Evolutionary conservation across 139 green algal species (phyloP), one percentile per base, ranked within the genome.

Genomic region (Micractinium conductrix): DNA sequence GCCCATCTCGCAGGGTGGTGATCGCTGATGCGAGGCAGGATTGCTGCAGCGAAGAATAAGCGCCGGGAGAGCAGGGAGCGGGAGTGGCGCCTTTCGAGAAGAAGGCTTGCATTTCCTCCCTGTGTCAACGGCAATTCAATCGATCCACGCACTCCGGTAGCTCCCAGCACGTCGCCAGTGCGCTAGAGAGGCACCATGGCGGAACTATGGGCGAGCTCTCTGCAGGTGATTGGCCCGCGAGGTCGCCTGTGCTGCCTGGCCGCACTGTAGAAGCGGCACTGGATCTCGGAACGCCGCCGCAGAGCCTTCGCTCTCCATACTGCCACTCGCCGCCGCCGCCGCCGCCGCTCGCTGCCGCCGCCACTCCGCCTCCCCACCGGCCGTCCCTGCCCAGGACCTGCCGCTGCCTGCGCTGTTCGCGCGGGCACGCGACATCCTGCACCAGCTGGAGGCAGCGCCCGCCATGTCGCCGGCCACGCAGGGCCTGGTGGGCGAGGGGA

Each of bases 341-440:
- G 4, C 17, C 19, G 68, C 40, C 2, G 19, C 6, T 8, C 2
- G 5, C 21, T 48, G 68, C 22, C 17, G 37, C n/a, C 2, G 0
- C 1, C 24, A 1, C 14, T 7, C 16, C 16, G 19, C 19, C n/a
- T n/a, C 12, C n/a, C 33, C 63, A 42, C 5, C 24, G 2, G 5
- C 38, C 26, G 26, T 26, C 8, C 14, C 1, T 48, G 30, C 35
- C 9, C 9, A 75, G 30, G 84, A 88, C 43, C 75, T 84, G 19
- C 67, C 85, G 37, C 85, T 88, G 17, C 53, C 53, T 0, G 67
- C n/a, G 28, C 78, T 88, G 7, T 88, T 88, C 22, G 48, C 38
- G 40, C 45, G 50, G 1, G 78, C 43, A 28, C 26, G 55, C 0
- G 67, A 43, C 4, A 9, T 73, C 2, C 2, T 85, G 28, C 38